Percentiles rank a stretch among this genome's conserved stretches.
These are phyloP conservation scores for Elongisporangium senticosum DNA, from an alignment of 352 stramenopile genomes.

Conservation along the genomic window DNA sequence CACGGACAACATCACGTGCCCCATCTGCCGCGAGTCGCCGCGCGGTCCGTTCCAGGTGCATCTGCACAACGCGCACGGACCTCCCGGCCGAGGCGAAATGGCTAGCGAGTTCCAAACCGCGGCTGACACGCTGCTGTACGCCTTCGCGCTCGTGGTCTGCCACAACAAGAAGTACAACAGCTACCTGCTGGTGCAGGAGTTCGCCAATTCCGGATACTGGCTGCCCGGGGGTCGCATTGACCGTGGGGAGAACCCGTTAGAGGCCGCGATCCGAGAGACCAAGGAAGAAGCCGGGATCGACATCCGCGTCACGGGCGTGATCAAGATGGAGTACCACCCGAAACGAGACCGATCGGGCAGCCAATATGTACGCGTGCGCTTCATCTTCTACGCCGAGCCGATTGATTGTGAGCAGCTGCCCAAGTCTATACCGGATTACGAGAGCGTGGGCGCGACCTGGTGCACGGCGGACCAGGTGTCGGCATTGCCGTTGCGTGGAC, in stretches of 20 bases:
- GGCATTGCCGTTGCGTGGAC: conserved; percentile 58
- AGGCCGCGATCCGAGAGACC: conserved; percentile 81
- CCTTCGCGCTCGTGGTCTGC: conserved; percentile 81
- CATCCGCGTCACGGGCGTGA: conserved; percentile 66
- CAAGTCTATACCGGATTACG: conserved; percentile 86
- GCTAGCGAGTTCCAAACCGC: conserved; percentile 77
- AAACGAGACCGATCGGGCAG: conserved; percentile 64
- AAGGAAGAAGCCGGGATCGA: conserved; percentile 83
- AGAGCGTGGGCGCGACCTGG: conserved; percentile 79
- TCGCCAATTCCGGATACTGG: conserved; percentile 84
- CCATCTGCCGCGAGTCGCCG: conserved; percentile 60
- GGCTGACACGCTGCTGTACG: conserved; percentile 59
- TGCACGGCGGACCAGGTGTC: conserved; percentile 65
- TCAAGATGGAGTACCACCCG: conserved; percentile 84
- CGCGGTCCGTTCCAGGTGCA: conserved; percentile 80
- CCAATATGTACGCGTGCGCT: conserved; percentile 83
- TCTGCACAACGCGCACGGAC: conserved; percentile 80
- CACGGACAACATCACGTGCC: conserved; percentile 59
- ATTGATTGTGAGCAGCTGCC: conserved; percentile 69
- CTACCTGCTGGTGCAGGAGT: conserved; percentile 84
- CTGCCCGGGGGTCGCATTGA: conserved; percentile 74
- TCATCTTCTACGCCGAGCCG: conserved; percentile 80
- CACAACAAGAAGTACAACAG: conserved; percentile 79
- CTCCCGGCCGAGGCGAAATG: conserved; percentile 70
- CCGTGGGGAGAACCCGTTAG: conserved; percentile 62